A percentile compares a stretch with the other conserved stretches of the same genome.
These are phyloP conservation scores for Pyricularia grisea DNA, from an alignment of 2,329 filamentous ascomycete species.

Conservation along the genomic window DNA sequence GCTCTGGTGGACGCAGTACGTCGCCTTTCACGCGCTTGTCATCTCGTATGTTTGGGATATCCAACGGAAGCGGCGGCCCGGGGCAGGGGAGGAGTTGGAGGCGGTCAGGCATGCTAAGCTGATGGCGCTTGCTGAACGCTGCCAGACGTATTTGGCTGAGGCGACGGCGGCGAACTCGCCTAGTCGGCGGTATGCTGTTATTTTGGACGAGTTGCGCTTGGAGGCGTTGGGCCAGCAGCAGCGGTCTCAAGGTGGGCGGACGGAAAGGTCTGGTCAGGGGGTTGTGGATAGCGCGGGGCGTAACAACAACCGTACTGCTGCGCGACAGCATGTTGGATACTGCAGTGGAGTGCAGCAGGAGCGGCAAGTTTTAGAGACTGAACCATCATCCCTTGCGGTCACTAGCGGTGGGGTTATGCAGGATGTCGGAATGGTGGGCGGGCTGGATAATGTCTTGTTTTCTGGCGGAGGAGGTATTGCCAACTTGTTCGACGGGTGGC, in stretches of 20 bases:
- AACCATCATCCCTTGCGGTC: neutral
- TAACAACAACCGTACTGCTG: neutral
- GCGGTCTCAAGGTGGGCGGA: neutral
- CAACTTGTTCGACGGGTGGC: neutral
- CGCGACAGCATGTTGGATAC: neutral
- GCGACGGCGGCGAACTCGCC: constrained; percentile 29
- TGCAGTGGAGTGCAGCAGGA: neutral
- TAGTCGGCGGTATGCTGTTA: constrained; percentile 30
- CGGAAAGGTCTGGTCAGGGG: neutral
- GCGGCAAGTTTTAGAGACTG: neutral
- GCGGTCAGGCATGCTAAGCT: constrained; percentile 14
- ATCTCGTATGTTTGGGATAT: constrained; percentile 39
- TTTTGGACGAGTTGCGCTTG: constrained; percentile 39
- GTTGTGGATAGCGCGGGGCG: neutral
- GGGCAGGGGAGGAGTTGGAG: neutral
- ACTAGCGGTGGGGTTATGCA: neutral
- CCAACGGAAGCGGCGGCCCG: neutral
- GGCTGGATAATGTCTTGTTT: neutral
- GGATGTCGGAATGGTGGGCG: neutral
- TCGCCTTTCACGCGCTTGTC: constrained; percentile 42
- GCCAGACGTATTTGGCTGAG: constrained; percentile 32
- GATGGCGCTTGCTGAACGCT: constrained; percentile 32
- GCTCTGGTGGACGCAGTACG: constrained; percentile 44
- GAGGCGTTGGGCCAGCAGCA: constrained; percentile 13
- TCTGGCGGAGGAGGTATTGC: neutral